These are phyloP conservation scores for Diddensiella santjacobensis DNA, from an alignment of 805 yeast genomes.

Conservation along the genomic window DNA sequence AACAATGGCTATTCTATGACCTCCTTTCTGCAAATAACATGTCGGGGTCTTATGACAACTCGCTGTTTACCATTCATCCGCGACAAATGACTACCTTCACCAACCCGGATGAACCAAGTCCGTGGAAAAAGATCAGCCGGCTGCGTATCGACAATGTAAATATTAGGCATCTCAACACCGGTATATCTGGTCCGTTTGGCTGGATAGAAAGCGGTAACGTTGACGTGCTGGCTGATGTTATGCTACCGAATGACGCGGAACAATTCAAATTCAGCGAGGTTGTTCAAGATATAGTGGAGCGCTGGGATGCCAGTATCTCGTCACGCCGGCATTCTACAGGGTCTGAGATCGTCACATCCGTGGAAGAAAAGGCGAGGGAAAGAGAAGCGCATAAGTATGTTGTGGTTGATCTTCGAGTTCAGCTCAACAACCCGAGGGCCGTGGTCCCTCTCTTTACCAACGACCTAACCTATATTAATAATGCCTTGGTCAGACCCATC, in stretches of 20 bases:
- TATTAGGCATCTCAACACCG: slow-evolving; percentile 85
- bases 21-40: slow-evolving; percentile 76
- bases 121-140: slow-evolving; percentile 65
- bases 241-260: slow-evolving; percentile 65
- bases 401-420: slow-evolving; percentile 73
- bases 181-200: slow-evolving; percentile 87
- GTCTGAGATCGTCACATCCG: slow-evolving; percentile 29
- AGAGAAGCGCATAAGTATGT: slow-evolving; percentile 49
- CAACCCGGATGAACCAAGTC: slow-evolving; percentile 29
- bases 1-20: slow-evolving; percentile 93
- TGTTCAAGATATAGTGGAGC: slow-evolving; percentile 37
- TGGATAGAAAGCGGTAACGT: slow-evolving; percentile 94
- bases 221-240: slow-evolving; percentile 88
- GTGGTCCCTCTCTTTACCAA: slow-evolving; percentile 80
- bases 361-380: slow-evolving; percentile 28
- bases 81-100: slow-evolving; percentile 49
- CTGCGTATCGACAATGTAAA: slow-evolving; percentile 80
- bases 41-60: slow-evolving; percentile 89
- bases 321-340: slow-evolving; percentile 16
- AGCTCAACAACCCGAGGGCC: slow-evolving; percentile 83
- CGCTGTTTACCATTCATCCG: slow-evolving; percentile 87
- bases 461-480: slow-evolving; percentile 88
- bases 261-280: slow-evolving; percentile 41
- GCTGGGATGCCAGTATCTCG: slow-evolving; percentile 36
- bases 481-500: slow-evolving; percentile 88